phyloP scores from a whole-genome alignment of 2,329 filamentous ascomycete species.

The Neospermospora avenae region DNA sequence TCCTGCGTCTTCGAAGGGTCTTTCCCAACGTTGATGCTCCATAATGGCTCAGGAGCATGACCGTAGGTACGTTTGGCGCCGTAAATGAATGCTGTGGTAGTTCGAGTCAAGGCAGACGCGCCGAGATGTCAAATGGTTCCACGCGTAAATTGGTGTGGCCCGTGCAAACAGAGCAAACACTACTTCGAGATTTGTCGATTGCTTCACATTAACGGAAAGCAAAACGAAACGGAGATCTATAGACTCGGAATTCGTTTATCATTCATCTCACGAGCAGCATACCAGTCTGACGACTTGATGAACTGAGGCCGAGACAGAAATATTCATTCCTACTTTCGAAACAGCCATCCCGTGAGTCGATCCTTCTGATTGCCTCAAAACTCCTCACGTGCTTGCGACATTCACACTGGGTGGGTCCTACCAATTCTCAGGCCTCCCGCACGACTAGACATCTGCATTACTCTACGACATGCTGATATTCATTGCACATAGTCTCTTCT shows the following conservation, averaged over 20 bases:
- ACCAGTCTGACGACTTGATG: neutral
- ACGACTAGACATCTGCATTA: neutral
- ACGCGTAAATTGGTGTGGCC: neutral
- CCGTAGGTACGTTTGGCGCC: slow-evolving; percentile 17
- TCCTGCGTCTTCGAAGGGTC: slow-evolving; percentile 23
- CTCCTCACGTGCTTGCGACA: slow-evolving; percentile 1
- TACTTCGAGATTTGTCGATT: slow-evolving; percentile 7
- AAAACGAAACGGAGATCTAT: neutral
- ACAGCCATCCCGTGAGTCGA: slow-evolving; percentile 4
- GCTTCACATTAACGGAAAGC: slow-evolving; percentile 13
- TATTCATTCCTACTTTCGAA: neutral
- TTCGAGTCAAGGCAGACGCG: slow-evolving; percentile 25
- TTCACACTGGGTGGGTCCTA: neutral
- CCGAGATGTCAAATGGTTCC: slow-evolving; percentile 19
- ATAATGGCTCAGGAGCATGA: slow-evolving; percentile 37
- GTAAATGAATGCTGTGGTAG: slow-evolving; percentile 2
- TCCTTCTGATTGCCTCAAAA: neutral
- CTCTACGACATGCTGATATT: neutral
- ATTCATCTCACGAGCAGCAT: neutral
- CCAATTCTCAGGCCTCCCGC: too few relatives aligned
- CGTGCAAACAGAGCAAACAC: slow-evolving; percentile 23
- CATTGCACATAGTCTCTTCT: neutral
- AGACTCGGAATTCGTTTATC: too few relatives aligned
- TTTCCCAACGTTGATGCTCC: slow-evolving; percentile 35
- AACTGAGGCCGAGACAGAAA: neutral